Conservation (phyloP, 495 filamentous ascomycete species). For the Neurospora africana region DNA sequence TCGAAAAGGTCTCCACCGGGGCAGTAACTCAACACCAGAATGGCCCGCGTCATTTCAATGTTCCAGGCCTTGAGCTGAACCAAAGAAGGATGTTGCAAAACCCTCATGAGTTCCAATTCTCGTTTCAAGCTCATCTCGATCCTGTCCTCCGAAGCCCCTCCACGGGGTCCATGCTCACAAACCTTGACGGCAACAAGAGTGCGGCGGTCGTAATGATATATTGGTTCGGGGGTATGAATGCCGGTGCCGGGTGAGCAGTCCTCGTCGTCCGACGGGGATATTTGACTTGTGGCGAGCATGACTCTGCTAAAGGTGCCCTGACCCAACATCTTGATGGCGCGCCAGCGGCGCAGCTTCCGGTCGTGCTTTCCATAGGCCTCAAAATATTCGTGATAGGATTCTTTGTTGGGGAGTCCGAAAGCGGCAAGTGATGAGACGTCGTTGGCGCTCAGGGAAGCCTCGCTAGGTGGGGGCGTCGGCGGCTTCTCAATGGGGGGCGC, state of each 20-base stretch:
- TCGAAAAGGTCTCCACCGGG: constrained; percentile 94
- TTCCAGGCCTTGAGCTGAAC: constrained; percentile 83
- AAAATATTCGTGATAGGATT: constrained; percentile 44
- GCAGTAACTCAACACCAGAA: constrained; percentile 84
- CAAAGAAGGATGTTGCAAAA: constrained; percentile 76
- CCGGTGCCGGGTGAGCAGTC: constrained; percentile 20
- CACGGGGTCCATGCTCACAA: constrained; percentile 85
- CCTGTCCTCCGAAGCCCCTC: constrained; percentile 77
- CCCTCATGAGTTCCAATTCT: constrained; percentile 85
- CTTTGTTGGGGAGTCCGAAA: constrained; percentile 24
- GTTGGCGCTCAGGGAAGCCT: constrained; percentile 41
- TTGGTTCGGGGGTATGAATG: constrained; percentile 10
- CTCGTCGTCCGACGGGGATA: constrained; percentile 30
- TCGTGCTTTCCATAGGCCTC: constrained; percentile 49
- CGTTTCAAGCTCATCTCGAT: constrained; percentile 87
- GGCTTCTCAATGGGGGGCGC: constrained; percentile 45
- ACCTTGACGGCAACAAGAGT: constrained; percentile 89
- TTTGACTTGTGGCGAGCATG: constrained; percentile 63
- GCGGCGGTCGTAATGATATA: constrained; percentile 25
- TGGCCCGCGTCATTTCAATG: constrained; percentile 65
- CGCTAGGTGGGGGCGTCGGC: constrained; percentile 63
- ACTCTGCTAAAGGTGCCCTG: constrained; percentile 95
- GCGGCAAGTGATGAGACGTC: constrained; percentile 20
- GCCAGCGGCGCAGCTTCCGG: constrained; percentile 53
- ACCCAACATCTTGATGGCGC: constrained; percentile 68